Evolutionary conservation across 176 grass and related monocot species (phyloP).

Genomic region (Leersia perrieri): DNA sequence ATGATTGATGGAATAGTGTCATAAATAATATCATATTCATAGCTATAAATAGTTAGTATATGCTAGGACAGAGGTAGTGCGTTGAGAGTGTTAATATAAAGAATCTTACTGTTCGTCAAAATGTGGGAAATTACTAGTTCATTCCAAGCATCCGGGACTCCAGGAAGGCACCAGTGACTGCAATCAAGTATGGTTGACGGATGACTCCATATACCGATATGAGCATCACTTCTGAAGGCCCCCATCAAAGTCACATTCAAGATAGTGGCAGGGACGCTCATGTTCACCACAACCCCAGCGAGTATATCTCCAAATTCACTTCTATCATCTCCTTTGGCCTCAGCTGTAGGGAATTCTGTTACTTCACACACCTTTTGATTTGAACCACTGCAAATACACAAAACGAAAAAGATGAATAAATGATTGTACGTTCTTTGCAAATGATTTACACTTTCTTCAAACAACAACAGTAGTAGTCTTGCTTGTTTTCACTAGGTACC

Average conservation of each 20-base stretch:
- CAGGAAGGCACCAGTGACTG: conserved; percentile 96
- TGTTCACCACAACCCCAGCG: conserved; percentile 51
- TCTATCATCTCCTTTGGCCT: conserved; percentile 61
- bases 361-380: conserved; percentile 81
- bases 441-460: background rate
- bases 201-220: conserved; percentile 86
- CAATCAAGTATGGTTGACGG: conserved; percentile 89
- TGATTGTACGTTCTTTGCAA: background rate
- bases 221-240: conserved; percentile 85
- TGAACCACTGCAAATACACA: conserved; percentile 54
- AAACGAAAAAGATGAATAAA: background rate
- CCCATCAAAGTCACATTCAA: conserved; percentile 95
- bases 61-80: no score
- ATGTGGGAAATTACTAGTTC: conserved; percentile 87
- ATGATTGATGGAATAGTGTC: background rate
- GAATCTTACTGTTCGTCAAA: conserved; percentile 58
- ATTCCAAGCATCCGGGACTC: conserved; percentile 92
- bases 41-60: no score
- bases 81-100: background rate
- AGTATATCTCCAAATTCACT: conserved; percentile 81
- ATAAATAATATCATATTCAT: conserved; percentile 9
- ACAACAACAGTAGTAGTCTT: background rate
- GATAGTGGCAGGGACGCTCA: conserved; percentile 62
- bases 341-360: conserved; percentile 64
- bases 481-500: conserved; percentile 6